phyloP scores from a whole-genome alignment of 2,329 filamentous ascomycete genomes.

The Tympanopsis confertula region DNA sequence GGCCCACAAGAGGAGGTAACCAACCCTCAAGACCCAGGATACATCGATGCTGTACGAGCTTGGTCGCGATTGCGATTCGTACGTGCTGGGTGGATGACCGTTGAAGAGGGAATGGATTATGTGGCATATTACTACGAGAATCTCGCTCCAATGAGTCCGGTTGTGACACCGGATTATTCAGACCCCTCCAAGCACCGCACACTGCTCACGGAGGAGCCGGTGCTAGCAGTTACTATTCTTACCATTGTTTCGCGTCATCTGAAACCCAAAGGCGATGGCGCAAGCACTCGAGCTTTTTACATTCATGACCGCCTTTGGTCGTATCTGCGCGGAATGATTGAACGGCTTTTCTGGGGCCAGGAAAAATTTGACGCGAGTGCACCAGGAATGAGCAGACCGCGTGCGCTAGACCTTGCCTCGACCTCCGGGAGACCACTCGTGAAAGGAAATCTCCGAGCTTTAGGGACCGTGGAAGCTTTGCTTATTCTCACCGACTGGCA shows the following conservation, averaged over 20 bases:
- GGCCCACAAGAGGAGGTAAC: slow-evolving; percentile 12
- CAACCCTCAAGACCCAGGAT: slow-evolving; percentile 20
- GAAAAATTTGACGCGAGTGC: slow-evolving; percentile 46
- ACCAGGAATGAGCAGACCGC: slow-evolving; percentile 15
- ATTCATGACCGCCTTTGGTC: slow-evolving; percentile 56
- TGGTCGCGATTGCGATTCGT: slow-evolving; percentile 55
- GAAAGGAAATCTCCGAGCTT: slow-evolving; percentile 41
- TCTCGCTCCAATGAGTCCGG: slow-evolving; percentile 49
- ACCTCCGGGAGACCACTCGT: neutral
- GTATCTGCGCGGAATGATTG: slow-evolving; percentile 53
- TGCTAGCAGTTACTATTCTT: slow-evolving; percentile 50
- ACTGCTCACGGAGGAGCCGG: slow-evolving; percentile 49
- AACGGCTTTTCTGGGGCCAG: slow-evolving; percentile 53
- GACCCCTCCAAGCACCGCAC: slow-evolving; percentile 39
- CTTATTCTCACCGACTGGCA: slow-evolving; percentile 57
- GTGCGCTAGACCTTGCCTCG: slow-evolving; percentile 32
- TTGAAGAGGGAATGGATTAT: slow-evolving; percentile 52
- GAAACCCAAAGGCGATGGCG: slow-evolving; percentile 42
- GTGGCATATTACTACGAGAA: slow-evolving; percentile 55
- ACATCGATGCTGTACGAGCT: slow-evolving; percentile 37
- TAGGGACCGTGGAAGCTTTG: slow-evolving; percentile 54
- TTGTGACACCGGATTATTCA: slow-evolving; percentile 48
- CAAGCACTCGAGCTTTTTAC: slow-evolving; percentile 41
- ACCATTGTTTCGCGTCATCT: slow-evolving; percentile 52
- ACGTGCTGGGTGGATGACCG: slow-evolving; percentile 55